phyloP scores from a whole-genome alignment of 345 rosid species.

The Eucalyptus paniculata region DNA sequence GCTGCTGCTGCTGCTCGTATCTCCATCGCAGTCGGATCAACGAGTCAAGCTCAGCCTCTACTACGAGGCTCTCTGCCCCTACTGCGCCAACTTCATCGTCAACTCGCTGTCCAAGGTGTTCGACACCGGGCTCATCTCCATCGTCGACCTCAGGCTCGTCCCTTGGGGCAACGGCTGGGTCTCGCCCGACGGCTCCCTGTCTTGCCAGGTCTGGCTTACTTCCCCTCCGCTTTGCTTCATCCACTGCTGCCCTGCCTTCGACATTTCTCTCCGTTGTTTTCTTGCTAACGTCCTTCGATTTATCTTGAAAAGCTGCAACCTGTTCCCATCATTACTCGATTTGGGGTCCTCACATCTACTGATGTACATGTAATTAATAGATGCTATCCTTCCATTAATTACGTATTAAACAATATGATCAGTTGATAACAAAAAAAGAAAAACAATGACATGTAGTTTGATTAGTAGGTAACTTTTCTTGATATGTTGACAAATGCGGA shows the following conservation, averaged over 20 bases:
- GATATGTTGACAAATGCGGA: background rate
- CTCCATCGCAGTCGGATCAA: background rate
- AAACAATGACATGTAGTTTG: background rate
- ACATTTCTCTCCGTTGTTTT: background rate
- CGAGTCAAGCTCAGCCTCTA: conserved; percentile 54
- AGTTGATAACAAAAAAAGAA: background rate
- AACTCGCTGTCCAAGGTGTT: conserved; percentile 56
- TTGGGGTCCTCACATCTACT: background rate
- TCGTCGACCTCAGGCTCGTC: conserved; percentile 53
- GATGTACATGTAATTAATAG: background rate
- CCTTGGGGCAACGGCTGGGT: conserved; percentile 79
- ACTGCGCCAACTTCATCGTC: conserved; percentile 63
- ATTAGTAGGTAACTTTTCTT: background rate
- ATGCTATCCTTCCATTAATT: background rate
- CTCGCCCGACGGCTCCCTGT: conserved; percentile 21
- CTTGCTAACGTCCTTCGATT: background rate
- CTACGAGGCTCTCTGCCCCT: conserved; percentile 72
- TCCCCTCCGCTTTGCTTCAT: background rate
- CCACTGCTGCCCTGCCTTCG: background rate
- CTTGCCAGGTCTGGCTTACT: conserved; percentile 50
- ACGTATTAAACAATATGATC: background rate
- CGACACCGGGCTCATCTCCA: conserved; percentile 34
- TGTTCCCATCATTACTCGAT: background rate
- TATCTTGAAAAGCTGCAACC: background rate
- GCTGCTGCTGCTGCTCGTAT: background rate